phyloP scores from a whole-genome alignment of 768 basidiomycete genomes.

The Trametes elegans region DNA sequence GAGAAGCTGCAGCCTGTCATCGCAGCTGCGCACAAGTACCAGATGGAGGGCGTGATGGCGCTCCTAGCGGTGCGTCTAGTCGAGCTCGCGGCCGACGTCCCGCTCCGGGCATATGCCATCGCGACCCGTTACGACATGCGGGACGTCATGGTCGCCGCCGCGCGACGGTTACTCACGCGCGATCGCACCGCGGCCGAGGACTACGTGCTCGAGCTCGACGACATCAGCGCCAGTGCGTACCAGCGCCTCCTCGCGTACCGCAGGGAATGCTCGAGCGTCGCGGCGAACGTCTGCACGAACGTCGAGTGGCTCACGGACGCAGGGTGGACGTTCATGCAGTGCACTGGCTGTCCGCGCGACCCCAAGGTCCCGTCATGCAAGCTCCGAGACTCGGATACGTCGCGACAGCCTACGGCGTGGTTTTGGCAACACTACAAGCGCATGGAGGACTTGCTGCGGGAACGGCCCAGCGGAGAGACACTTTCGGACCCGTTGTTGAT shows the following conservation, averaged over 20 bases:
- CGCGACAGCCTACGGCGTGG: background rate
- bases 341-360: background rate
- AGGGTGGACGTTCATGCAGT: background rate
- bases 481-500: background rate
- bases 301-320: background rate
- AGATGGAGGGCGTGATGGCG: slow-evolving; percentile 2
- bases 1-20: slow-evolving; percentile 13
- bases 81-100: slow-evolving; percentile 17
- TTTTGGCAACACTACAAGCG: background rate
- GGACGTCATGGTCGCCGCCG: slow-evolving; percentile 57
- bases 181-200: background rate
- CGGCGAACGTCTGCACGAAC: background rate
- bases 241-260: slow-evolving; percentile 9
- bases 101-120: slow-evolving; percentile 65
- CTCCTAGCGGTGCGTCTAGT: background rate
- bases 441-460: background rate
- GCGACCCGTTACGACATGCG: slow-evolving; percentile 62
- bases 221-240: slow-evolving; percentile 7
- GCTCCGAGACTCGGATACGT: background rate
- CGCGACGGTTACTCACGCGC: slow-evolving; percentile 47
- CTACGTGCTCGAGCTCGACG: slow-evolving; percentile 3
- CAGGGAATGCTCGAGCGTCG: slow-evolving; percentile 33
- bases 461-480: background rate
- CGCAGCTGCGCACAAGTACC: slow-evolving; percentile 23
- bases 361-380: background rate